A percentile compares a stretch with the other conserved stretches of the same genome.
Evolutionary conservation across 2,329 filamentous ascomycete species (phyloP).

Genomic region (Aspergillus candidus): DNA sequence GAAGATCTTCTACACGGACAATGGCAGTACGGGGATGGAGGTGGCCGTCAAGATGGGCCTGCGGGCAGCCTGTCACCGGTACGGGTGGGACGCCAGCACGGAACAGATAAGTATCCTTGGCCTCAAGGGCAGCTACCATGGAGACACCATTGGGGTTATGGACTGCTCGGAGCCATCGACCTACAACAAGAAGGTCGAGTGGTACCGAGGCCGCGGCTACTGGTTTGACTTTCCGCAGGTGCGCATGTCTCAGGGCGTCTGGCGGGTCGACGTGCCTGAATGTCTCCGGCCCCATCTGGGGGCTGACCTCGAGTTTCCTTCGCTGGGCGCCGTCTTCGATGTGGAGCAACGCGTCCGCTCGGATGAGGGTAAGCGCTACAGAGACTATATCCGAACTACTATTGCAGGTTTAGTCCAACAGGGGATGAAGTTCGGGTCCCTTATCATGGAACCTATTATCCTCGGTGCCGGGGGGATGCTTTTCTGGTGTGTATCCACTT

Average conservation of each 20-base stretch:
- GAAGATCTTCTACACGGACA: slow-evolving; percentile 77
- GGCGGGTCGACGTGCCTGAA: slow-evolving; percentile 56
- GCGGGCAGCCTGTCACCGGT: slow-evolving; percentile 60
- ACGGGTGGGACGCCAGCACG: slow-evolving; percentile 56
- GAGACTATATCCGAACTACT: slow-evolving; percentile 51
- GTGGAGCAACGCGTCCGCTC: slow-evolving; percentile 44
- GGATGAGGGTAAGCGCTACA: slow-evolving; percentile 49
- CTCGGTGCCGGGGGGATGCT: slow-evolving; percentile 80
- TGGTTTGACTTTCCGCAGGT: slow-evolving; percentile 78
- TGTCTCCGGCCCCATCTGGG: slow-evolving; percentile 46
- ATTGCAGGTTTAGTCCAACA: slow-evolving; percentile 51
- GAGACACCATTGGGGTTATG: slow-evolving; percentile 85
- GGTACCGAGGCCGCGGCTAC: slow-evolving; percentile 71
- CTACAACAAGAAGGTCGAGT: slow-evolving; percentile 78
- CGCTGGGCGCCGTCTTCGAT: slow-evolving; percentile 56
- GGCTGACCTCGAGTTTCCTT: slow-evolving; percentile 39
- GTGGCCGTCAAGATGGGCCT: slow-evolving; percentile 82
- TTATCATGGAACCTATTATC: slow-evolving; percentile 75
- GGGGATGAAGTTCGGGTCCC: slow-evolving; percentile 64
- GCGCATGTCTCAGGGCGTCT: slow-evolving; percentile 59
- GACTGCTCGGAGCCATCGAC: slow-evolving; percentile 71
- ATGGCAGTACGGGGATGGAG: slow-evolving; percentile 76
- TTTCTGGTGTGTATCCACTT: slow-evolving; percentile 55
- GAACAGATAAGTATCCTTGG: slow-evolving; percentile 63
- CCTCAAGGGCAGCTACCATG: slow-evolving; percentile 75